phyloP scores from a whole-genome alignment of 164 flowering plant genomes.

The Vitis rupestris region DNA sequence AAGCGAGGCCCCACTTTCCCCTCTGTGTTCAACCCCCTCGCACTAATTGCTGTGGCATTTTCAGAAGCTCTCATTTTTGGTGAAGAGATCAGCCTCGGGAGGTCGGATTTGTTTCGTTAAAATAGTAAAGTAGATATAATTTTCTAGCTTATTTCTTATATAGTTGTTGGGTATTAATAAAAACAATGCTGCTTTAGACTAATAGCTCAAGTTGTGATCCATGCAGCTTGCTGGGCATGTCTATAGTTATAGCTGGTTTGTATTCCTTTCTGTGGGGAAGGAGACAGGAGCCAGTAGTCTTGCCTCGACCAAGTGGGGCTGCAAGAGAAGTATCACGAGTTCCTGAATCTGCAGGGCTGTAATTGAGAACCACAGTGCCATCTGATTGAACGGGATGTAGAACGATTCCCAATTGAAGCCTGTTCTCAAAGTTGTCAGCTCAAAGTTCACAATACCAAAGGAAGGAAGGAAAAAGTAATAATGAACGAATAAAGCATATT shows the following conservation, averaged over 20 bases:
- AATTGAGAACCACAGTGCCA: too few relatives aligned
- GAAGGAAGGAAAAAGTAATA: too few relatives aligned
- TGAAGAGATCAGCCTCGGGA: slow-evolving; percentile 31
- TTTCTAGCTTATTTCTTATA: not conserved
- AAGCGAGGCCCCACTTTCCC: slow-evolving; percentile 46
- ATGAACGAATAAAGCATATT: too few relatives aligned
- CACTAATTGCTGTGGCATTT: slow-evolving; percentile 35
- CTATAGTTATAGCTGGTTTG: slow-evolving; percentile 36
- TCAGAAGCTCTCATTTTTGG: slow-evolving; percentile 40
- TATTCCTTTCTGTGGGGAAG: slow-evolving; percentile 43
- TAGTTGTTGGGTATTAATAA: too few relatives aligned
- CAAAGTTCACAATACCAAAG: too few relatives aligned
- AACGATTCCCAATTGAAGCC: too few relatives aligned
- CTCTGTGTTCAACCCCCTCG: slow-evolving; percentile 50
- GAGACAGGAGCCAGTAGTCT: slow-evolving; percentile 9
- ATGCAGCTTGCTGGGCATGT: slow-evolving; percentile 45
- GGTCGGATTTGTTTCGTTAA: slow-evolving; percentile 2
- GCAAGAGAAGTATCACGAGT: too few relatives aligned
- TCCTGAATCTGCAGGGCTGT: too few relatives aligned
- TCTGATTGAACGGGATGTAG: too few relatives aligned
- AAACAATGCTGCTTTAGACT: too few relatives aligned
- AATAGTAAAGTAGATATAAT: not conserved
- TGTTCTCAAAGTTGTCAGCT: too few relatives aligned
- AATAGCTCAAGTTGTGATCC: not conserved
- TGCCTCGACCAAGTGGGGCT: too few relatives aligned